Evolutionary conservation across 2,329 filamentous ascomycete species (phyloP), one percentile per base, ranked within the genome.

Genomic region (Curvularia spicifera): DNA sequence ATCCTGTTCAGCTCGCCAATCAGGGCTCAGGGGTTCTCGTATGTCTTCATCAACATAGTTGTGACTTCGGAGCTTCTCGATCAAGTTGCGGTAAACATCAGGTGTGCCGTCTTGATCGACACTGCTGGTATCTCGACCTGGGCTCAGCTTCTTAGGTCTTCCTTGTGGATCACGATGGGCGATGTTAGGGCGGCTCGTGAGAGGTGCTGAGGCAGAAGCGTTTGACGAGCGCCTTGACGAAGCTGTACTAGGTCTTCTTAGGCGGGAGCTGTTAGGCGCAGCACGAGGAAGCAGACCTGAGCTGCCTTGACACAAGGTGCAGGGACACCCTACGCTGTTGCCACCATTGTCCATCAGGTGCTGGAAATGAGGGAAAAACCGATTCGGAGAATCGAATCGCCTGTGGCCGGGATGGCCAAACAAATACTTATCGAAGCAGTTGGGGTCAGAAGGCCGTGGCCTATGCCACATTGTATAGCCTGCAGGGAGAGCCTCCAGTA

Each of bases 351-450:
- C 78, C 81, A 87, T 85, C 24, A 88, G 68, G 68, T 81, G 79
- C 50, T 80, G 74, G 68, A 88, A 87, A 59, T 89, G 86, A 0
- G 82, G 81, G 48, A 80, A 84, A 63, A 87, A 87, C 4, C 81
- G 74, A 20, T 79, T 79, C 0, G 82, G 79, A 0, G 85, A 88
- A 45, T 85, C 80, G 55, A 84, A 88, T 15, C 71, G 75, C 47
- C 76, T 75, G 7, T 80, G 79, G 7, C 73, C 71, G 0, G 84
- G 84, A 68, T 88, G 85, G 0, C 86, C 86, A 54, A 79, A 87
- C 0, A 88, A 73, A 54, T 83, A 86, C 49, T 81, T 80, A 68
- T 87, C 86, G 8, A 80, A 66, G 69, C 84, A 71, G 40, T 56
- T 47, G 55, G 77, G 40, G 0, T 78, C 72, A 2, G 66, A 76